Conservation (phyloP, 2,329 filamentous ascomycete genomes). For the Hymenoscyphus linearis region DNA sequence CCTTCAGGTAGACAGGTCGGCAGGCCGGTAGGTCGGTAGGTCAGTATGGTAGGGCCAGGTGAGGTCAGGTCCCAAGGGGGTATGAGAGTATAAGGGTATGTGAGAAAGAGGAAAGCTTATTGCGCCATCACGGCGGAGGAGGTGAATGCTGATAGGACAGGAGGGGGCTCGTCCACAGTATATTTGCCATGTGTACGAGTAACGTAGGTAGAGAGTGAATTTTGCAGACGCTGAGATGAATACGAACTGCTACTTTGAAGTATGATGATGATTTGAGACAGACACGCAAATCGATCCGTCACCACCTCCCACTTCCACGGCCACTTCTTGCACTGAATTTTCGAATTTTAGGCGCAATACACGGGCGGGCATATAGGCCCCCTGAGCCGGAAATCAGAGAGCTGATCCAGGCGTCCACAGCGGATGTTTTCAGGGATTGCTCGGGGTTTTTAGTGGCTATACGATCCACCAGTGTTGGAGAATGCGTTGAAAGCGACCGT, state of each 20-base stretch:
- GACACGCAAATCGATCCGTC: not conserved
- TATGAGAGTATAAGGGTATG: not conserved
- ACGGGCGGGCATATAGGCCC: not conserved
- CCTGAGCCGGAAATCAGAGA: not conserved
- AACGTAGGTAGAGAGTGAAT: constrained; percentile 4
- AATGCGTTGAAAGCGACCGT: too few relatives aligned
- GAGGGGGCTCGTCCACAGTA: constrained; percentile 1
- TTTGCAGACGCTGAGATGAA: constrained; percentile 4
- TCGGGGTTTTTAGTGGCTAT: not conserved
- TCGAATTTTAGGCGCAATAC: not conserved
- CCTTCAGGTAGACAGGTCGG: not conserved
- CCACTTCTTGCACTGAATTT: not conserved
- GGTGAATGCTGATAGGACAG: constrained; percentile 12
- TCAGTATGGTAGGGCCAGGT: not conserved
- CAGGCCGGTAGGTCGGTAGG: too few relatives aligned
- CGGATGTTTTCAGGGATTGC: not conserved
- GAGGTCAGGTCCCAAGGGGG: not conserved
- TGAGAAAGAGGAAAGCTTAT: constrained; percentile 11
- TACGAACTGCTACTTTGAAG: not conserved
- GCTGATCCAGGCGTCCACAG: not conserved
- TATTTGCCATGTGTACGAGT: not conserved
- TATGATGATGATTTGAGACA: not conserved
- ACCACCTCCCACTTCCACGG: not conserved
- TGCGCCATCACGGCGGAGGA: constrained; percentile 14
- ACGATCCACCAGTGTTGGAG: too few relatives aligned